Evolutionary conservation across 768 basidiomycete species (phyloP).

Genomic region (Leccinum arenicola): DNA sequence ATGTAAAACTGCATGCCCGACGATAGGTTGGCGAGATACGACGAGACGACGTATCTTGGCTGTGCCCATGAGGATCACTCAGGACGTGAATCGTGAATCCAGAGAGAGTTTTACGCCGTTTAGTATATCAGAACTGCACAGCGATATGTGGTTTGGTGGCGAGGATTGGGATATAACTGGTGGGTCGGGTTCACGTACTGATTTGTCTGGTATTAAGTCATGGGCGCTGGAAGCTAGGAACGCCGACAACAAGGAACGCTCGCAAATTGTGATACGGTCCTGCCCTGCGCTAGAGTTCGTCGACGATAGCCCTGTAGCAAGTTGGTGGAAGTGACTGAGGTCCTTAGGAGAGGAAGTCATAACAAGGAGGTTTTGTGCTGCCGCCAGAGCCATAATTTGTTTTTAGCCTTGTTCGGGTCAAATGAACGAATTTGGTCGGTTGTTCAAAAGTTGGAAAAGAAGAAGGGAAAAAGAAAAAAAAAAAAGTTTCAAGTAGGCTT

Average conservation of each 20-base stretch:
- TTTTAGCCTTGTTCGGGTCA: constrained; percentile 11
- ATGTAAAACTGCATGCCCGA: background rate
- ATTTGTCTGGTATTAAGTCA: background rate
- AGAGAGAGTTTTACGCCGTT: constrained; percentile 2
- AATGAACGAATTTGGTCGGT: constrained; percentile 26
- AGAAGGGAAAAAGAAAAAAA: background rate
- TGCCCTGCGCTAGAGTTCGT: background rate
- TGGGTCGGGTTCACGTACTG: background rate
- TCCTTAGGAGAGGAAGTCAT: background rate
- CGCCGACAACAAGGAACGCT: background rate
- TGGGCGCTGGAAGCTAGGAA: background rate
- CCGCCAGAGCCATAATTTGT: background rate
- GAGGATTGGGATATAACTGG: background rate
- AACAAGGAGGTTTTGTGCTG: background rate
- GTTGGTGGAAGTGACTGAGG: background rate
- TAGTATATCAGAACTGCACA: background rate
- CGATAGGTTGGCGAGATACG: background rate
- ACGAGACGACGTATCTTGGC: background rate
- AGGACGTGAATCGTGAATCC: background rate
- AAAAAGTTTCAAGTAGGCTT: background rate
- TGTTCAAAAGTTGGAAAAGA: constrained; percentile 9
- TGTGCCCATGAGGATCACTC: background rate
- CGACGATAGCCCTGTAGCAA: background rate
- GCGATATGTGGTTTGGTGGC: background rate
- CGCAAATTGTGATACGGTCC: background rate